These are phyloP conservation scores for Morella rubra DNA, from an alignment of 306 rosid genomes.

Conservation along the genomic window DNA sequence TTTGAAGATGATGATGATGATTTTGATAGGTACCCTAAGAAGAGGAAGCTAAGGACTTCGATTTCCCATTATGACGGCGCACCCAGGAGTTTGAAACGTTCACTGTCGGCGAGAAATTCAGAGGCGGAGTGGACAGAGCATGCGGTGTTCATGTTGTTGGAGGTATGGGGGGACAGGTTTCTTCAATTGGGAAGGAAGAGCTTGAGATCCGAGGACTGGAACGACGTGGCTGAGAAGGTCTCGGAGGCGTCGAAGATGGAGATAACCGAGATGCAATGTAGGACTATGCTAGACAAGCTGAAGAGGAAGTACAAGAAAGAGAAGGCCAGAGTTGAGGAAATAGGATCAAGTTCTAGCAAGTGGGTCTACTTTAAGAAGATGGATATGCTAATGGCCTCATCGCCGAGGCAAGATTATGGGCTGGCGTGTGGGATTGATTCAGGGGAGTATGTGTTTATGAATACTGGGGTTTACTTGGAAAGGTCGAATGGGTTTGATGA, in stretches of 20 bases:
- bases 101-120: slow-evolving; percentile 19
- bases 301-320: slow-evolving; percentile 80
- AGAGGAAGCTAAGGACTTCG: slow-evolving; percentile 46
- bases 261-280: slow-evolving; percentile 53
- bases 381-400: slow-evolving; percentile 74
- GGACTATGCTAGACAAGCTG: slow-evolving; percentile 52
- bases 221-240: slow-evolving; percentile 65
- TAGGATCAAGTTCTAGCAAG: slow-evolving; percentile 49
- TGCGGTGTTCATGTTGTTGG: slow-evolving; percentile 59
- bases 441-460: slow-evolving; percentile 84
- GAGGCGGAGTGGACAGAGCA: slow-evolving; percentile 59
- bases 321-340: slow-evolving; percentile 52
- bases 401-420: slow-evolving; percentile 59
- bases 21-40: slow-evolving; percentile 50
- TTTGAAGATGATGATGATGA: slow-evolving; percentile 34
- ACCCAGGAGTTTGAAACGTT: slow-evolving; percentile 35
- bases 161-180: slow-evolving; percentile 82
- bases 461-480: slow-evolving; percentile 70
- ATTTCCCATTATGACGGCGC: slow-evolving; percentile 49
- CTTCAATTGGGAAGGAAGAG: slow-evolving; percentile 77
- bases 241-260: slow-evolving; percentile 51
- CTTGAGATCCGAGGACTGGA: slow-evolving; percentile 79
- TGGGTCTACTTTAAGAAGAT: slow-evolving; percentile 76
- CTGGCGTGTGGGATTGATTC: slow-evolving; percentile 85
- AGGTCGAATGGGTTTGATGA: slow-evolving; percentile 78